Base-by-base conservation (phyloP, 495 filamentous ascomycete species). In the Aspergillus olivimuriae region DNA sequence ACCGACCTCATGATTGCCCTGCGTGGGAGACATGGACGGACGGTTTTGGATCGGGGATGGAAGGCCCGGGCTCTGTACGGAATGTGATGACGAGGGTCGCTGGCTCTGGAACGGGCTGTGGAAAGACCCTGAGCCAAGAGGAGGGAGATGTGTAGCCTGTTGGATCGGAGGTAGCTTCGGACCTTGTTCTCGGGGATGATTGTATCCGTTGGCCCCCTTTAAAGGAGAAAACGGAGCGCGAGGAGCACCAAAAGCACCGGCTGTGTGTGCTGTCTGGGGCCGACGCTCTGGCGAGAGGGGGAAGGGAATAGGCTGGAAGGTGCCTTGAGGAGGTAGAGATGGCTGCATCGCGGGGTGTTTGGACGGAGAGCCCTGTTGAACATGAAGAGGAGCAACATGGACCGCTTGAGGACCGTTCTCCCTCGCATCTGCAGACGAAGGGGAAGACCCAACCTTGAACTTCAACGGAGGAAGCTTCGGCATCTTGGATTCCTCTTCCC, bases 391-490 rank as follows among this genome's bases (percentile, higher is more conserved):
- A 16, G 39, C n/a, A 19, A 17, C 17, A 11, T 26, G 10, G 10
- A 21, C 19, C 11, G 33, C n/a, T n/a, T n/a, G 33, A 17, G 8
- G 33, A 16, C 9, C 61, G 22, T 57, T 36, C 12, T 47, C 43
- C 7, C 42, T 42, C 6, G 52, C 49, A 31, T 51, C 50, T 23
- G 46, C 51, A 33, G 57, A 73, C 10, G 72, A 74, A 4, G 68
- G 60, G 12, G 82, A 80, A 26, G 72, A 66, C 21, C 73, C 76
- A 24, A 80, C 62, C 9, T 75, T 70, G 50, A 83, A 75, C 46
- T 84, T 86, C 36, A 92, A 64, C 41, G 86, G 85, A 37, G 73
- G 71, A 41, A 94, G 70, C 61, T 90, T 95, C 37, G 66, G 85
- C 37, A 57, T 60, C 42, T 75, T 77, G 11, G 76, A 70, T 33